Evolutionary conservation across 1,284 basidiomycete genomes (phyloP).

Genomic region (Microbotryum intermedium): DNA sequence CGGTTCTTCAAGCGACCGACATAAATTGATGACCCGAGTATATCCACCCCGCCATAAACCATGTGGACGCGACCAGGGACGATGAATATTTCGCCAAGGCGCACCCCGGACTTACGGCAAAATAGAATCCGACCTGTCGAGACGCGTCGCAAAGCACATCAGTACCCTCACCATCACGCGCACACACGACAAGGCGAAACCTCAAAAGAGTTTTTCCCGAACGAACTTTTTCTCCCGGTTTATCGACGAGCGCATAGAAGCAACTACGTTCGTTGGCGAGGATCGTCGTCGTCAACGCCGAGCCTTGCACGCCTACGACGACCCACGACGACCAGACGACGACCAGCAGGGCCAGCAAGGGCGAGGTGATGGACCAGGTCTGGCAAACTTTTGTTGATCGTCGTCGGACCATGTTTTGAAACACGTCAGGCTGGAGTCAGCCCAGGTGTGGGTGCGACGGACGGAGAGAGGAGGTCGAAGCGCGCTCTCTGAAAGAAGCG

Average conservation of each 20-base stretch:
- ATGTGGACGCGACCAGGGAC: not conserved
- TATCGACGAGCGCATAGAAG: constrained; percentile 96
- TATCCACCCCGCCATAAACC: no score
- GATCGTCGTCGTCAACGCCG: constrained; percentile 77
- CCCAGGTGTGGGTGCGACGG: no score
- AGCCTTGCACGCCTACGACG: not conserved
- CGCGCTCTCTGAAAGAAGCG: no score
- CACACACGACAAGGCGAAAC: not conserved
- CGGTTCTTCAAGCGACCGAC: no score
- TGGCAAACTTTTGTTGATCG: not conserved
- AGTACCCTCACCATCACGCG: not conserved
- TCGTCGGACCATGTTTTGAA: no score
- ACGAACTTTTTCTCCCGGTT: constrained; percentile 80
- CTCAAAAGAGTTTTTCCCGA: not conserved
- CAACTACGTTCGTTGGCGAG: constrained; percentile 79
- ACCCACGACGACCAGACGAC: not conserved
- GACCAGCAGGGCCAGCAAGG: not conserved
- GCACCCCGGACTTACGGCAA: constrained; percentile 41
- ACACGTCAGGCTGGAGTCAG: no score
- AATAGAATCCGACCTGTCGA: constrained; percentile 32
- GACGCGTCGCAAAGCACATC: not conserved
- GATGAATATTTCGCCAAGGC: constrained; percentile 42
- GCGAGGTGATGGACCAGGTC: not conserved
- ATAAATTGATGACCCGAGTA: no score
- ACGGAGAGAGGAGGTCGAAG: no score